These are phyloP conservation scores for Apophysomyces sp. DNA, from an alignment of 371 early-diverging fungal genomes.

Conservation along the genomic window DNA sequence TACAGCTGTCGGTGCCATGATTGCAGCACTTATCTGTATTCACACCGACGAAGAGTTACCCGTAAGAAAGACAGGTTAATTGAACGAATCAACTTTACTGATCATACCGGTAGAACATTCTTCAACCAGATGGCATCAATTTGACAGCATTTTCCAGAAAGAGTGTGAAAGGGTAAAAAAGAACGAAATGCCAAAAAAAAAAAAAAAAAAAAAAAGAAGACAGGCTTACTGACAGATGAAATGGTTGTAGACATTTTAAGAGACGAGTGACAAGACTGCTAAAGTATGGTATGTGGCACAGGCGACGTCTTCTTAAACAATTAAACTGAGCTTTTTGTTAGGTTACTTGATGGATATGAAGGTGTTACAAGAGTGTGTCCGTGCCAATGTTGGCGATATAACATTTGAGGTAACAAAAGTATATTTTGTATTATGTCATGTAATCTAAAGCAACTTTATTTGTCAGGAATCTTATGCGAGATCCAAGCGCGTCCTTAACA, in stretches of 20 bases:
- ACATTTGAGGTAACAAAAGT: conserved; percentile 59
- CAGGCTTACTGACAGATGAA: not conserved
- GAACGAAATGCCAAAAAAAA: not conserved
- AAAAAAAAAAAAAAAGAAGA: not conserved
- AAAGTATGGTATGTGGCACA: conserved; percentile 53
- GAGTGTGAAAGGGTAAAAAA: conserved; percentile 38
- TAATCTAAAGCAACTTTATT: too few species aligned
- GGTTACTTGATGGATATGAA: conserved; percentile 72
- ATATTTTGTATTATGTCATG: too few species aligned
- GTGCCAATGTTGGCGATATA: conserved; percentile 67
- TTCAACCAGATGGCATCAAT: conserved; percentile 64
- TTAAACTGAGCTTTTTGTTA: too few species aligned
- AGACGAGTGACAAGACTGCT: conserved; percentile 64
- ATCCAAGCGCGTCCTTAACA: conserved; percentile 69
- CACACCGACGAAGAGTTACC: conserved; percentile 71
- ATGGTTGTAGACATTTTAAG: conserved; percentile 40
- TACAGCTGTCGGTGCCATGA: conserved; percentile 68
- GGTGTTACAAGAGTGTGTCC: conserved; percentile 67
- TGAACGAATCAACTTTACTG: too few species aligned
- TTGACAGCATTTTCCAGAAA: conserved; percentile 62
- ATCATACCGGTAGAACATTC: conserved; percentile 58
- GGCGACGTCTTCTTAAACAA: not conserved
- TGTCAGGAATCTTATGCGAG: conserved; percentile 62
- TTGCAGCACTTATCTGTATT: conserved; percentile 72
- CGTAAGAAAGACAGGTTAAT: conserved; percentile 25